Evolutionary conservation across 2,329 filamentous ascomycete species (phyloP).

Genomic region (Dothideomycetes sp.): DNA sequence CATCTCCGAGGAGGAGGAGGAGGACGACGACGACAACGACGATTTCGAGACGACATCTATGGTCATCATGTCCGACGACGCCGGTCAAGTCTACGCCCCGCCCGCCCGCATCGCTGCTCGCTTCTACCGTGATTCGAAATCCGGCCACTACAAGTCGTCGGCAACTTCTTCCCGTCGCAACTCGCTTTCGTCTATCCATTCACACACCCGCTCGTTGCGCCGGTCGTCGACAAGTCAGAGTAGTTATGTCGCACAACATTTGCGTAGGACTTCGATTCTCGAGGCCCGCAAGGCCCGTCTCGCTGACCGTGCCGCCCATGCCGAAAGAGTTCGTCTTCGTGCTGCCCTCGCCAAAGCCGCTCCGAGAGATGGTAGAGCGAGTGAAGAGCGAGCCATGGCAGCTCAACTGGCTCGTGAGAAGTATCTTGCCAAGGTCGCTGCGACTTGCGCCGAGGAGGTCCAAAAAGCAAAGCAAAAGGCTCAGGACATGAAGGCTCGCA

Average conservation of each 20-base stretch:
- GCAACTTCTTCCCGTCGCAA: slow-evolving; percentile 71
- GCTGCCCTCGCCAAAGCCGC: slow-evolving; percentile 66
- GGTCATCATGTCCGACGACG: slow-evolving; percentile 30
- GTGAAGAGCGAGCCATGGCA: slow-evolving; percentile 67
- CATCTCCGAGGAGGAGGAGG: slow-evolving; percentile 6
- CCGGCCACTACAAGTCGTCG: slow-evolving; percentile 62
- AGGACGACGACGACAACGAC: background rate
- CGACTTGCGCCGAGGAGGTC: slow-evolving; percentile 73
- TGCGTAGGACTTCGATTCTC: slow-evolving; percentile 70
- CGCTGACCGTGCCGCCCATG: slow-evolving; percentile 71
- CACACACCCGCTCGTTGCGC: slow-evolving; percentile 50
- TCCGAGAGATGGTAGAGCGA: slow-evolving; percentile 52
- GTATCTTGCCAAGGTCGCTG: slow-evolving; percentile 72
- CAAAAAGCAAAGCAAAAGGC: slow-evolving; percentile 74
- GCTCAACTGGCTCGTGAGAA: slow-evolving; percentile 71
- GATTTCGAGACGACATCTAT: slow-evolving; percentile 9
- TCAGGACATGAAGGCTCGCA: slow-evolving; percentile 70
- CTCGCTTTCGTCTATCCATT: slow-evolving; percentile 68
- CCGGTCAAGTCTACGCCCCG: slow-evolving; percentile 47
- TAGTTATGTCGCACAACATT: slow-evolving; percentile 68
- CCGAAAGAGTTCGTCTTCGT: slow-evolving; percentile 70
- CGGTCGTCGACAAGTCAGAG: slow-evolving; percentile 52
- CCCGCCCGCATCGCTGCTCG: slow-evolving; percentile 70
- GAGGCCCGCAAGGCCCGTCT: slow-evolving; percentile 72
- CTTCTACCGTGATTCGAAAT: slow-evolving; percentile 58